A percentile compares a stretch with the other conserved stretches of the same genome.
Evolutionary conservation across 345 rosid species (phyloP).

Genomic region (Excoecaria agallocha): DNA sequence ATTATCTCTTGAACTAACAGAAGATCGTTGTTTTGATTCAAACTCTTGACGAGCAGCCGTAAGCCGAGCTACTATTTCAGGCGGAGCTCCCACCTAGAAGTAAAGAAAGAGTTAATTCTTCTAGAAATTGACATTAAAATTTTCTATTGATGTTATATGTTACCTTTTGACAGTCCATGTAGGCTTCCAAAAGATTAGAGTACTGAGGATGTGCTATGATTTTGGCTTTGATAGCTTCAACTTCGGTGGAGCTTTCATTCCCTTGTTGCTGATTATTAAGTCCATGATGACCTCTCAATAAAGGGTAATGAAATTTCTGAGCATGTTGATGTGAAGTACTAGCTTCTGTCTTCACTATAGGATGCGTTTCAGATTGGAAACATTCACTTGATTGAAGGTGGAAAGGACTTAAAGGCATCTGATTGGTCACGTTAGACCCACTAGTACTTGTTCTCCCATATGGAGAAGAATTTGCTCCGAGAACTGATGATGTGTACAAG

Average conservation of each 20-base stretch:
- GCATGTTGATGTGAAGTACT: slow-evolving; percentile 42
- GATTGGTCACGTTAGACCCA: slow-evolving; percentile 35
- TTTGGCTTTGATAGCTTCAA: slow-evolving; percentile 85
- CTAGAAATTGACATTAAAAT: too few relatives aligned
- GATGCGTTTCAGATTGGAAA: slow-evolving; percentile 53
- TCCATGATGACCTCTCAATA: slow-evolving; percentile 46
- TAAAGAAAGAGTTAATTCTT: neutral
- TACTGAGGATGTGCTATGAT: slow-evolving; percentile 93
- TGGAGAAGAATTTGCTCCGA: slow-evolving; percentile 49
- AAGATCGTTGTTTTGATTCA: slow-evolving; percentile 61
- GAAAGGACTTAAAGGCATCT: slow-evolving; percentile 37
- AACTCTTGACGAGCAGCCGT: slow-evolving; percentile 72
- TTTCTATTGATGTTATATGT: neutral
- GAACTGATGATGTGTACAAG: slow-evolving; percentile 56
- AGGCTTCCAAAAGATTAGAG: slow-evolving; percentile 81
- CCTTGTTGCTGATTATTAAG: slow-evolving; percentile 40
- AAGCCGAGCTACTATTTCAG: slow-evolving; percentile 71
- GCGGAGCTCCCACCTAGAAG: slow-evolving; percentile 86
- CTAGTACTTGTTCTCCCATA: slow-evolving; percentile 41
- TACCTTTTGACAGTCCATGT: slow-evolving; percentile 97
- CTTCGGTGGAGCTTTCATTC: slow-evolving; percentile 46
- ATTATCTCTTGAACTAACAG: slow-evolving; percentile 34
- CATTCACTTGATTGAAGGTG: slow-evolving; percentile 50
- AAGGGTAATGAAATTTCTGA: slow-evolving; percentile 55
- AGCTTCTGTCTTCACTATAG: slow-evolving; percentile 75